Conservation (phyloP, 352 stramenopile genomes). For the Pythium myriotylum region DNA sequence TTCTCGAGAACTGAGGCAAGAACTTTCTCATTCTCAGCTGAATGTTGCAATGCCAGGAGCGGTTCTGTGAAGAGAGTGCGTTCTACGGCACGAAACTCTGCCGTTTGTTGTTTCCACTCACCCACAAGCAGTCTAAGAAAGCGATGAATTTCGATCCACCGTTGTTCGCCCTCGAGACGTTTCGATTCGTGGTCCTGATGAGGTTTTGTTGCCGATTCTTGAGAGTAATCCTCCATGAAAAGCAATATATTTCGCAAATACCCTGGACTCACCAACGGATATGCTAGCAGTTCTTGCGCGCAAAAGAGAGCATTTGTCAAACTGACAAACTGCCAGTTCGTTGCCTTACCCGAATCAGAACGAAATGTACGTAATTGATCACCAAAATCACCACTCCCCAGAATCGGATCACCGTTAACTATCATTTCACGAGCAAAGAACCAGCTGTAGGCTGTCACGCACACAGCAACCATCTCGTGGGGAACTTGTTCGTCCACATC, state of each 20-base stretch:
- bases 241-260: constrained; percentile 62
- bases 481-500: constrained; percentile 39
- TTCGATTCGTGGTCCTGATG: neutral
- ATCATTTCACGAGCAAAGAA: constrained; percentile 69
- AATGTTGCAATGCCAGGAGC: constrained; percentile 3
- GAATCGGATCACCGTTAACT: constrained; percentile 38
- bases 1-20: constrained; percentile 40
- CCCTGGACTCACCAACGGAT: constrained; percentile 64
- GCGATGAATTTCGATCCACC: constrained; percentile 71
- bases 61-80: constrained; percentile 50
- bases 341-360: constrained; percentile 30
- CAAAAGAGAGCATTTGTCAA: constrained; percentile 59
- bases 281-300: constrained; percentile 69
- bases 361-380: constrained; percentile 10
- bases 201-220: constrained; percentile 31
- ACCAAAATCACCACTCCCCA: constrained; percentile 4
- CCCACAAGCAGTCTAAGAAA: constrained; percentile 64
- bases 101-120: constrained; percentile 73
- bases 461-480: constrained; percentile 55
- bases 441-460: constrained; percentile 58
- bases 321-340: constrained; percentile 64
- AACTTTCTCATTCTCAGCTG: constrained; percentile 4
- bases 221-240: constrained; percentile 56
- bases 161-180: neutral
- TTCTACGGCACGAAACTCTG: constrained; percentile 53